Conservation (phyloP, 345 rosid species). For the Syzygium jambos region DNA sequence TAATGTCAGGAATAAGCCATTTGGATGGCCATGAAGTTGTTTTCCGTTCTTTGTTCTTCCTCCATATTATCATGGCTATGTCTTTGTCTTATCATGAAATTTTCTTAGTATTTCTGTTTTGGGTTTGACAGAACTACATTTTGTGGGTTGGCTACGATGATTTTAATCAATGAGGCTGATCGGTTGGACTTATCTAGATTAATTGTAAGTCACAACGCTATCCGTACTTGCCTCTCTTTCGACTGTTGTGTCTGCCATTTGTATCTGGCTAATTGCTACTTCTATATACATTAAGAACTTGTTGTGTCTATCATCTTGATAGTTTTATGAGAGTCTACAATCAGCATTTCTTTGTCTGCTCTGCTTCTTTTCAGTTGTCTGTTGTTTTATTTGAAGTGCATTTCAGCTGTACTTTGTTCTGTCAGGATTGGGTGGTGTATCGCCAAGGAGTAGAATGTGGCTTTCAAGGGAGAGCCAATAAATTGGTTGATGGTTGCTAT, state of each 20-base stretch:
- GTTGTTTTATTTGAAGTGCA: neutral
- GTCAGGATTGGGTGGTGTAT: conserved; percentile 74
- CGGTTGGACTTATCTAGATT: conserved; percentile 63
- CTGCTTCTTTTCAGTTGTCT: neutral
- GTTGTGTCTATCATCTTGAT: neutral
- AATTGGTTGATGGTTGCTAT: conserved; percentile 96
- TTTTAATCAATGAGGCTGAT: conserved; percentile 63
- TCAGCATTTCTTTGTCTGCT: neutral
- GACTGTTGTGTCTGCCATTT: neutral
- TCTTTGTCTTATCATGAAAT: neutral
- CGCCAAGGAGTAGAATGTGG: conserved; percentile 97
- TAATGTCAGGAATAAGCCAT: neutral
- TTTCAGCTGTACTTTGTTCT: neutral
- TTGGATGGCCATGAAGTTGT: neutral
- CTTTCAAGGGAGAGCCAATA: conserved; percentile 97
- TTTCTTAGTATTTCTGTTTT: neutral
- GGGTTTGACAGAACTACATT: conserved; percentile 61
- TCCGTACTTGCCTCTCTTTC: neutral
- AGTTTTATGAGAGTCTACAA: neutral
- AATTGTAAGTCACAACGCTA: conserved; percentile 36
- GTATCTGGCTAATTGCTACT: neutral
- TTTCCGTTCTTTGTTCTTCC: neutral
- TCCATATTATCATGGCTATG: neutral
- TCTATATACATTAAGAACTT: neutral
- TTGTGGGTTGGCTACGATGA: conserved; percentile 96